These are phyloP conservation scores for Candida mesenterica DNA, from an alignment of 1,139 yeast species.

Conservation along the genomic window DNA sequence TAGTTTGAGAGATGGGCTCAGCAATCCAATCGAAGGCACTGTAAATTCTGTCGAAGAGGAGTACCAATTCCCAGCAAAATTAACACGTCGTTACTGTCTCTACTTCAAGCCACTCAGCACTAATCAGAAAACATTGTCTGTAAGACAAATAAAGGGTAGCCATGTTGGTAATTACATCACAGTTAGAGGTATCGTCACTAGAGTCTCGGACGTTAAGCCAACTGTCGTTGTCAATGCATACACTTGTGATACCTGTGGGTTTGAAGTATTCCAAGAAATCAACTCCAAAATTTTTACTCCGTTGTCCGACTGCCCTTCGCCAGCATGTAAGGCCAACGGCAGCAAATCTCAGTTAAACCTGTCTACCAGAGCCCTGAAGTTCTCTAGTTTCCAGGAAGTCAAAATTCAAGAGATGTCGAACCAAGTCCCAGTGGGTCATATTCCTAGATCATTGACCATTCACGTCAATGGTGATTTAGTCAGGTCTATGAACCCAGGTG, in stretches of 20 bases:
- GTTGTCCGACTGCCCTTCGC: conserved; percentile 78
- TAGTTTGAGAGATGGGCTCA: conserved; percentile 38
- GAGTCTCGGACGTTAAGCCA: conserved; percentile 97
- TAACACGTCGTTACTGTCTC: conserved; percentile 81
- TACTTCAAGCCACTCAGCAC: conserved; percentile 80
- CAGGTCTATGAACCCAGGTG: conserved; percentile 89
- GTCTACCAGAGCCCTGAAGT: conserved; percentile 95
- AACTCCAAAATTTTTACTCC: conserved; percentile 84
- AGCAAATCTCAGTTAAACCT: conserved; percentile 87
- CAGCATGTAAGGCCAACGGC: conserved; percentile 73
- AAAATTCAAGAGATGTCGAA: conserved; percentile 91
- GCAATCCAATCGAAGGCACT: conserved; percentile 5
- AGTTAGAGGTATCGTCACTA: conserved; percentile 88
- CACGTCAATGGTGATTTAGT: conserved; percentile 91
- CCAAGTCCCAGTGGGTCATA: conserved; percentile 97
- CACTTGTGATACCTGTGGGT: conserved; percentile 97
- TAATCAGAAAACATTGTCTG: conserved; percentile 65
- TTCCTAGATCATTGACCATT: conserved; percentile 81
- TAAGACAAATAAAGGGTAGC: conserved; percentile 83
- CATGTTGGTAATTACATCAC: conserved; percentile 86
- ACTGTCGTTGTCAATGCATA: conserved; percentile 88
- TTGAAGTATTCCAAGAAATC: conserved; percentile 94
- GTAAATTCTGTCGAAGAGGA: conserved; percentile 18
- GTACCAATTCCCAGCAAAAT: conserved; percentile 74
- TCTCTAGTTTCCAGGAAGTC: conserved; percentile 92